A percentile compares a stretch with the other conserved stretches of the same genome.
These are phyloP conservation scores for Pichia sp. DNA, from an alignment of 1,139 yeast genomes.

Conservation along the genomic window DNA sequence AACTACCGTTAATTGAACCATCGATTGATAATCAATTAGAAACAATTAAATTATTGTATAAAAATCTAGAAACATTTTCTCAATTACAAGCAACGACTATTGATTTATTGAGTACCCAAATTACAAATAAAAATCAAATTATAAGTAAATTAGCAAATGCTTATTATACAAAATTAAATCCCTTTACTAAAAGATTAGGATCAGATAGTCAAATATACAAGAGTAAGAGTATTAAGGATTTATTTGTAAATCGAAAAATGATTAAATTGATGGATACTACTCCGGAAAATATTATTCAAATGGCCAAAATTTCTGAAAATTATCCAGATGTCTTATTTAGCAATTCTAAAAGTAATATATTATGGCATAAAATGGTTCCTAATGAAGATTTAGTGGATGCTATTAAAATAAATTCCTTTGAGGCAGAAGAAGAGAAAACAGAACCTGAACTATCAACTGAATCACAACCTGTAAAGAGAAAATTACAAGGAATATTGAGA, in stretches of 20 bases:
- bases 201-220: not conserved
- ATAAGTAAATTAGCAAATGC: constrained; percentile 16
- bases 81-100: constrained; percentile 10
- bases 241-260: constrained; percentile 7
- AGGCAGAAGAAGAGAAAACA: not conserved
- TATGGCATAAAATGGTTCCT: not conserved
- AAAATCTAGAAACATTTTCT: constrained; percentile 6
- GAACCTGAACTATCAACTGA: not conserved
- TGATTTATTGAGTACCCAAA: constrained; percentile 2
- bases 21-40: constrained; percentile 2
- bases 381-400: too few relatives aligned
- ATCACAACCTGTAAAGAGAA: constrained; percentile 2
- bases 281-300: not conserved
- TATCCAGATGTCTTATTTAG: not conserved
- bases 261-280: not conserved
- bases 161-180: constrained; percentile 4
- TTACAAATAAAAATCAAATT: constrained; percentile 20
- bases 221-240: constrained; percentile 1
- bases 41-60: constrained; percentile 7
- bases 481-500: constrained; percentile 11
- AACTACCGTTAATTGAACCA: constrained; percentile 15
- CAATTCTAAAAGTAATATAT: too few relatives aligned
- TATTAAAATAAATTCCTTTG: not conserved
- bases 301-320: not conserved
- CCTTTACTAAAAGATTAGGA: not conserved